Evolutionary conservation across 177 flowering plant genomes (phyloP).

Genomic region (Vitis hybrid): DNA sequence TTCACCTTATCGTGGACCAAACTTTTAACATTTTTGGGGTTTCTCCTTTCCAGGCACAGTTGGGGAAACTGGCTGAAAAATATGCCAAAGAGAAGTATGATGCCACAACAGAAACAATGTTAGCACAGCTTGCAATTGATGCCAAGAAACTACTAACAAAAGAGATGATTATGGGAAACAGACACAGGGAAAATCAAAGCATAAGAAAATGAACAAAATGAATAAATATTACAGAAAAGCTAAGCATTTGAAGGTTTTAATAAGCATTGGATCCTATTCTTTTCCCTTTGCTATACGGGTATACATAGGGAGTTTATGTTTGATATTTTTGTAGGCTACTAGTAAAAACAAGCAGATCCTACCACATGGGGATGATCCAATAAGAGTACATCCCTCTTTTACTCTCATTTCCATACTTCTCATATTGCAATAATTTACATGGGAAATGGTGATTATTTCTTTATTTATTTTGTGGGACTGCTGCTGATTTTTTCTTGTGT

Average conservation of each 20-base stretch:
- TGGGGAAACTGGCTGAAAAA: constrained; percentile 70
- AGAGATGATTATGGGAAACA: constrained; percentile 63
- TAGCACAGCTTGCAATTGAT: constrained; percentile 93
- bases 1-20: constrained; percentile 5
- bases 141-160: constrained; percentile 45
- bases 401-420: background rate
- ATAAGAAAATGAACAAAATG: constrained; percentile 62
- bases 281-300: constrained; percentile 1
- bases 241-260: constrained; percentile 75
- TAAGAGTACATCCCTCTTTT: constrained; percentile 9
- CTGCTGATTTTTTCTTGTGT: constrained; percentile 18
- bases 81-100: constrained; percentile 96
- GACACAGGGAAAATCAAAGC: constrained; percentile 66
- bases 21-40: constrained; percentile 4
- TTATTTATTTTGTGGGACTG: background rate
- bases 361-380: constrained; percentile 38
- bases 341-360: constrained; percentile 35
- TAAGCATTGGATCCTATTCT: constrained; percentile 5
- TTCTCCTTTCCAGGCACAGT: constrained; percentile 56
- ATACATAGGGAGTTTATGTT: constrained; percentile 5
- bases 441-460: too few species aligned
- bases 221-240: constrained; percentile 54
- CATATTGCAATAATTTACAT: too few species aligned
- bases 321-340: constrained; percentile 44
- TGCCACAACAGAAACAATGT: constrained; percentile 93